Evolutionary conservation across 1,139 yeast genomes (phyloP).

Genomic region (Blastobotrys capitulatus): DNA sequence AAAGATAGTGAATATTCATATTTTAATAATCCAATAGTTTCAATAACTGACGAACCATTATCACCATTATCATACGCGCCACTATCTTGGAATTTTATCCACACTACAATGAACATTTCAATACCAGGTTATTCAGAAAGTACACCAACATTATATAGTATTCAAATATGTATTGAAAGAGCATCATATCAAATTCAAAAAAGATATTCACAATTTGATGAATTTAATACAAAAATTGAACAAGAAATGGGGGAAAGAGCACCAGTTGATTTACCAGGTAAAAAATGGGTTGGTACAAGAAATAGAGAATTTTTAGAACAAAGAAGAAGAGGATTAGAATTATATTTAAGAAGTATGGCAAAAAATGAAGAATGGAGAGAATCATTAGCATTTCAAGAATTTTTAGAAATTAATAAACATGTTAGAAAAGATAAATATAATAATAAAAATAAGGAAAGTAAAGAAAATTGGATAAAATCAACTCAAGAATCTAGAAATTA

Average conservation of each 20-base stretch:
- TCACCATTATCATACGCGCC: background rate
- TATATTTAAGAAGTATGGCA: slow-evolving; percentile 30
- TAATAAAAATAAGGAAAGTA: slow-evolving; percentile 10
- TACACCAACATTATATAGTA: slow-evolving; percentile 35
- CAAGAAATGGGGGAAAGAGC: slow-evolving; percentile 40
- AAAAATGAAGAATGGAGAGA: slow-evolving; percentile 33
- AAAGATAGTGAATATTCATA: background rate
- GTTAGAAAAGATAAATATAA: slow-evolving; percentile 7
- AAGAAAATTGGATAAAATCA: slow-evolving; percentile 28
- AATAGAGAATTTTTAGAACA: slow-evolving; percentile 29
- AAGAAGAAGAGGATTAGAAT: slow-evolving; percentile 32
- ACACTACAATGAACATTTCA: slow-evolving; percentile 9
- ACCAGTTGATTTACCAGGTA: slow-evolving; percentile 47
- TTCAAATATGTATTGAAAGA: slow-evolving; percentile 32
- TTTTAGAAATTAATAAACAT: slow-evolving; percentile 28
- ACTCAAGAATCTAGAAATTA: slow-evolving; percentile 23
- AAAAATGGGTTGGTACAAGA: slow-evolving; percentile 31
- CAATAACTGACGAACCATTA: background rate
- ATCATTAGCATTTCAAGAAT: slow-evolving; percentile 30
- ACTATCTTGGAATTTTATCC: background rate
- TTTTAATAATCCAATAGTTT: background rate
- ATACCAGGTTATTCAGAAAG: slow-evolving; percentile 32
- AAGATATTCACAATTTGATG: slow-evolving; percentile 50
- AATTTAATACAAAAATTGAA: slow-evolving; percentile 43
- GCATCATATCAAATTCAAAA: slow-evolving; percentile 34